Evolutionary conservation across 352 stramenopile species (phyloP).

Genomic region (Phytopythium aichiense): DNA sequence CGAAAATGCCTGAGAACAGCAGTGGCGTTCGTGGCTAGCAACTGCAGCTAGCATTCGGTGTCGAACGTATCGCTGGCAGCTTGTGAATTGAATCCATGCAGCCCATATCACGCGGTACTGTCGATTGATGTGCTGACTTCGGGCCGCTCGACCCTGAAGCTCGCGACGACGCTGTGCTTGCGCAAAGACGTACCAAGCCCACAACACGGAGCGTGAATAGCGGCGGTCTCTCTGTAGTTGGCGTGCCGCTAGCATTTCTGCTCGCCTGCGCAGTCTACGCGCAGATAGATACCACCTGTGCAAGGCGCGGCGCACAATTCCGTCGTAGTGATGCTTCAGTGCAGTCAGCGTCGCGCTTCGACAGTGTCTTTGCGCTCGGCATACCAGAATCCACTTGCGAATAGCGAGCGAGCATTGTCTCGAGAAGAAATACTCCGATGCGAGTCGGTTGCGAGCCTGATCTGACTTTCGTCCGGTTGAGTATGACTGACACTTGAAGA

Average conservation of each 20-base stretch:
- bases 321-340: slow-evolving; percentile 1
- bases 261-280: neutral
- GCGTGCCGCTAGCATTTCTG: neutral
- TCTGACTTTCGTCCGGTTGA: slow-evolving; percentile 7
- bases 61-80: neutral
- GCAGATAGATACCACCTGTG: slow-evolving; percentile 1
- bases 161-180: neutral
- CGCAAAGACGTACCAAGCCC: neutral
- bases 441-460: slow-evolving; percentile 1
- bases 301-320: neutral
- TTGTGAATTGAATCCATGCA: neutral
- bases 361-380: neutral
- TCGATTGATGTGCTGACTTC: neutral
- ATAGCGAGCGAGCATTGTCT: neutral
- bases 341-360: neutral
- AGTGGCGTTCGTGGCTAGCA: neutral
- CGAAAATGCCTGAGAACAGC: neutral
- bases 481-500: slow-evolving; percentile 4
- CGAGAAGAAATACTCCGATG: neutral
- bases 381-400: neutral
- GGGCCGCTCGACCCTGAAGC: neutral
- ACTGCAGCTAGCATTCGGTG: neutral
- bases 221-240: neutral
- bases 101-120: neutral
- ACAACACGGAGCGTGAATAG: neutral